A percentile compares a stretch with the other conserved stretches of the same genome.
These are phyloP conservation scores for Claviceps humidiphila DNA, from an alignment of 2,329 filamentous ascomycete species.

Conservation along the genomic window DNA sequence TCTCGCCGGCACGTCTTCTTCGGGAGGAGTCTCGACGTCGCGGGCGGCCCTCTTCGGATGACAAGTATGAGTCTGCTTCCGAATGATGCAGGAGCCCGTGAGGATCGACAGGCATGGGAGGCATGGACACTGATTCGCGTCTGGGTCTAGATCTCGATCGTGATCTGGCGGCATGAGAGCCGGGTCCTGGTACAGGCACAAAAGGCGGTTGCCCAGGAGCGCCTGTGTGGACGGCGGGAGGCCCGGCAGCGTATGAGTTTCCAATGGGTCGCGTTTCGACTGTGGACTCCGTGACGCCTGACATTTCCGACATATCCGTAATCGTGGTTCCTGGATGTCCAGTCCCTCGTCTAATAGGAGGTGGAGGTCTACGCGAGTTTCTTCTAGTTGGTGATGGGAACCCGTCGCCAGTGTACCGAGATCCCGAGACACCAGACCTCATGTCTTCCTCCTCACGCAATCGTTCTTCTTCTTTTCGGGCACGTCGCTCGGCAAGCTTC, in stretches of 20 bases:
- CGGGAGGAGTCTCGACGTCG: conserved; percentile 32
- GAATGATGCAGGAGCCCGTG: conserved; percentile 25
- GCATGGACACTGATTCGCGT: conserved; percentile 35
- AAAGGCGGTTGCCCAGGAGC: conserved; percentile 10
- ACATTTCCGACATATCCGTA: conserved; percentile 16
- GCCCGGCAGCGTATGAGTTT: conserved; percentile 13
- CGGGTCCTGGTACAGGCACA: conserved; percentile 9
- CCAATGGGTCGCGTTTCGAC: conserved; percentile 18
- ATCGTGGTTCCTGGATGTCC: conserved; percentile 16
- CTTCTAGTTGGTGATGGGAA: conserved; percentile 35
- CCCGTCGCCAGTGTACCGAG: conserved; percentile 58
- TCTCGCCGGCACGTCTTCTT: conserved; percentile 31
- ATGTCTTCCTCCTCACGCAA: conserved; percentile 36
- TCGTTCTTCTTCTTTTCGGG: conserved; percentile 34
- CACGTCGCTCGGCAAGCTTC: conserved; percentile 44
- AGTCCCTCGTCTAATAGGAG: conserved; percentile 17
- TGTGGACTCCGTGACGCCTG: conserved; percentile 23
- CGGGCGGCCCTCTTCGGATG: conserved; percentile 20
- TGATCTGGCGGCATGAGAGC: conserved; percentile 19
- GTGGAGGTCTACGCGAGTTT: conserved; percentile 17
- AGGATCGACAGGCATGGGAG: conserved; percentile 39
- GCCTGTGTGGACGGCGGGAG: conserved; percentile 9
- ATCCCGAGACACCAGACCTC: conserved; percentile 47
- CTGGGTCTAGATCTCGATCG: conserved; percentile 24
- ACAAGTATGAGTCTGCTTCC: conserved; percentile 17